Evolutionary conservation across 139 green algal species (phyloP), one percentile per base, ranked within the genome.

Genomic region (Gonium pectorale): DNA sequence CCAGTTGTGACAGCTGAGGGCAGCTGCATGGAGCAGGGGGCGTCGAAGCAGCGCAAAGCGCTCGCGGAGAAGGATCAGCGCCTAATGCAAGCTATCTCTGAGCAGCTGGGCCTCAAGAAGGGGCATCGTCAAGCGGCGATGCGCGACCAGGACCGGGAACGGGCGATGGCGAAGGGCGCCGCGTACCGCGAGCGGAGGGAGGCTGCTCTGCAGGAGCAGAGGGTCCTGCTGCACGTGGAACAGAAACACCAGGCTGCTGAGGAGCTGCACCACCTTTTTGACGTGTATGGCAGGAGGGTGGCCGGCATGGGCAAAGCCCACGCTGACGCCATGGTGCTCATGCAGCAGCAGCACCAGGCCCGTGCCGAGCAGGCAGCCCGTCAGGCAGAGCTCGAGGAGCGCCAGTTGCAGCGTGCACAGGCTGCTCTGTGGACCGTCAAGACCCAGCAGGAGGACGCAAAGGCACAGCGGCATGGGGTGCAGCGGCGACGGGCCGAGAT

Each of bases 111-210:
- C 0, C 21, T 44, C 13, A 60, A 56, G 21, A 77, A 67, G 35
- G 79, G 1, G 3, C 0, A 59, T 6, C 44, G 79, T 9, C 63
- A 68, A 37, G 35, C 67, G 49, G 26, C 7, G 17, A 85, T 85
- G 79, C 79, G 79, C 35, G 63, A 78, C 49, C 64, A 78, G 64
- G 79, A 85, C 26, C 79, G 64, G 17, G 35, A 56, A 26, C 79
- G 79, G 24, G 64, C 79, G 7, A 75, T 75, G 79, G 13, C 56
- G 33, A 67, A 77, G 37, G 64, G 33, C 3, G 64, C 27, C 1
- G 64, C 37, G 5, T 85, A 68, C 79, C 46, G 49, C 1, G 11
- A 35, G 3, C 40, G 26, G 3, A 33, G 77, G 5, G 41, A 75
- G 35, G 64, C 66, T 5, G 79, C 64, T 11, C 11, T 78, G 31